Percentiles rank a stretch among this genome's conserved stretches.
Evolutionary conservation across 225 moss, liverwort and hornwort genomes (phyloP).

Genomic region (Neckera pumila): DNA sequence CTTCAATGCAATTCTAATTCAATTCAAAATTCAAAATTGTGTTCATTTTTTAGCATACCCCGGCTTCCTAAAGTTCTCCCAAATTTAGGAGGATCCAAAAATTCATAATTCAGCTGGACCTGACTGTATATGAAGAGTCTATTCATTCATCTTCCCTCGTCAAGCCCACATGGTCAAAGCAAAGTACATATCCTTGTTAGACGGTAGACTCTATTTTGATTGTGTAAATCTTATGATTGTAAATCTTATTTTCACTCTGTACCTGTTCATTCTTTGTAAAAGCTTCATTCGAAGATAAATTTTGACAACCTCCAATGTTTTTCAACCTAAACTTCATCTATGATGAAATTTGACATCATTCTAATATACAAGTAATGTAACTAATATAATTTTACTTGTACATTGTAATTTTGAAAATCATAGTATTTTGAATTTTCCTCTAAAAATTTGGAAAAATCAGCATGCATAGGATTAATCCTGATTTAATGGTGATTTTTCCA

Average conservation of each 20-base stretch:
- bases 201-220: background rate
- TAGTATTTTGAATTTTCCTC: background rate
- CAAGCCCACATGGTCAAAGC: accelerated
- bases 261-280: too few relatives aligned
- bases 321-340: background rate
- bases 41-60: too few relatives aligned
- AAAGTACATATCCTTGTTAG: background rate
- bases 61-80: too few relatives aligned
- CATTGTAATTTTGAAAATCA: background rate
- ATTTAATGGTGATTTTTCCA: too few relatives aligned
- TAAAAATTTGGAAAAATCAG: background rate
- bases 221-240: background rate
- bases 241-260: too few relatives aligned
- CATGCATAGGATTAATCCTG: background rate
- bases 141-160: background rate
- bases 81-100: too few relatives aligned
- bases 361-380: background rate
- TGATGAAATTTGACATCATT: background rate
- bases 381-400: background rate
- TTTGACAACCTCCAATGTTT: background rate
- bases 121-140: background rate
- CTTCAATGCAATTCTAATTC: too few relatives aligned
- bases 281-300: too few relatives aligned
- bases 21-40: too few relatives aligned
- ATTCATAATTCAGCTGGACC: too few relatives aligned